Percentiles rank a stretch among this genome's conserved stretches.
Evolutionary conservation across 2,329 filamentous ascomycete genomes (phyloP).

Genomic region (Seiridium cupressi): DNA sequence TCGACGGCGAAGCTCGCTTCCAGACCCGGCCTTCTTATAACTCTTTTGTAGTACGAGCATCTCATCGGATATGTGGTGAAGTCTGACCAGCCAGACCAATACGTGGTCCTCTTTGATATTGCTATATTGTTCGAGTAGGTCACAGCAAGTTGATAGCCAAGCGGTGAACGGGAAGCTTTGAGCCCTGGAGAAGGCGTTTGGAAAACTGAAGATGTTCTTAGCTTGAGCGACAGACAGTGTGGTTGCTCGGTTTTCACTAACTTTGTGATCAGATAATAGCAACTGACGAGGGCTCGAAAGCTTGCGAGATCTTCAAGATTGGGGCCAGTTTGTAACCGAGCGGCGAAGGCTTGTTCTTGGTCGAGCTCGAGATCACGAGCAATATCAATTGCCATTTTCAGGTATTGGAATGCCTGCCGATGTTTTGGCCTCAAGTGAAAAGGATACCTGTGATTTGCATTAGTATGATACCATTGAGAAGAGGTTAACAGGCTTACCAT

Average conservation of each 20-base stretch:
- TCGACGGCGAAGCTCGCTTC: slow-evolving; percentile 37
- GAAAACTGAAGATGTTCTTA: slow-evolving; percentile 28
- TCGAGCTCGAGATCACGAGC: slow-evolving; percentile 49
- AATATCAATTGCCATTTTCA: slow-evolving; percentile 51
- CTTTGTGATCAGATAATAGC: slow-evolving; percentile 41
- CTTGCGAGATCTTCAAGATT: slow-evolving; percentile 33
- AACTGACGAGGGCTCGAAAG: slow-evolving; percentile 45
- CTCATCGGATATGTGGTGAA: slow-evolving; percentile 39
- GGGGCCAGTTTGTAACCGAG: background rate
- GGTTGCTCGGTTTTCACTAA: slow-evolving; percentile 22
- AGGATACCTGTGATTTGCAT: slow-evolving; percentile 43
- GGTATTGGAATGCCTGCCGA: slow-evolving; percentile 47
- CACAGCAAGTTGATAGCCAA: slow-evolving; percentile 45
- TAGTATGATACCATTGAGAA: background rate
- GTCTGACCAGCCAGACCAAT: slow-evolving; percentile 41
- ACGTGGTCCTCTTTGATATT: slow-evolving; percentile 36
- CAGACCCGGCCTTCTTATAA: slow-evolving; percentile 20
- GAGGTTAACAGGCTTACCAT: slow-evolving; percentile 40
- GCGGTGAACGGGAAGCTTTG: slow-evolving; percentile 32
- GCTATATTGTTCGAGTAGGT: slow-evolving; percentile 37
- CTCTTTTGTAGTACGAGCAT: slow-evolving; percentile 28
- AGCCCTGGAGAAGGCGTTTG: slow-evolving; percentile 36
- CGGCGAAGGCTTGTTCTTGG: slow-evolving; percentile 25
- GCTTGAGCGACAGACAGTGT: background rate
- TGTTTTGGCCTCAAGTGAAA: slow-evolving; percentile 53